Base-by-base conservation (phyloP, 2,329 filamentous ascomycete species). In the Chrysoporthe austroafricana region DNA sequence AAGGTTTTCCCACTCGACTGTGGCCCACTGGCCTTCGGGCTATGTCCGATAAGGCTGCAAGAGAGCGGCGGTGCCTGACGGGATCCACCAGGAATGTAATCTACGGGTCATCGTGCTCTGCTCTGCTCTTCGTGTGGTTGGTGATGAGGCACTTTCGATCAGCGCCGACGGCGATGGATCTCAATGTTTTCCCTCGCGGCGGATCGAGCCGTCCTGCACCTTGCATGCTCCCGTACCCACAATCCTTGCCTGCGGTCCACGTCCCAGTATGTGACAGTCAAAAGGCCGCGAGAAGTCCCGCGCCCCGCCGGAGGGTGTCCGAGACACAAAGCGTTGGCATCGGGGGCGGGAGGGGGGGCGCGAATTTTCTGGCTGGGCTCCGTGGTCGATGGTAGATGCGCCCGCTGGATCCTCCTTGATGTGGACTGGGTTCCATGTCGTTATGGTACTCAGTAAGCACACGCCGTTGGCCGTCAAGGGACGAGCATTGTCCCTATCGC, bases 21-120 rank as follows among this genome's bases (percentile, higher is more conserved):
- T 13, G 26, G 21, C 26, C 21, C 44, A 64, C 68, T 13, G 26
- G 21, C 26, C 21, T 50, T 67, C 68, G 68, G 65, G 59, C 34
- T 56, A 34, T 62, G 61, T 14, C 68, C 68, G 68, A 64, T 67
- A 67, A 61, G 63, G 68, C 60, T 62, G 60, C 62, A 32, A 39
- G 21, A 32, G 21, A 21, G 61, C 42, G 42, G 60, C 32, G 32
- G 52, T 64, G 32, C 54, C 62, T 58, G 54, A 26, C 32, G 44
- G n/a, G 26, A 48, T 43, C 66, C 63, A 66, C 66, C 26, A 32
- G 3, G 48, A 39, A 48, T 36, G 34, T 48, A 54, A 54, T 54
- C 50, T 34, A 34, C 1, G 4, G 50, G 26, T 54, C 50, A 54
- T 34, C 50, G 5, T 54, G 26, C 50, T 54, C 21, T 54, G 50